Base-by-base conservation (phyloP, 805 yeast genomes). In the Torulaspora maleeae region DNA sequence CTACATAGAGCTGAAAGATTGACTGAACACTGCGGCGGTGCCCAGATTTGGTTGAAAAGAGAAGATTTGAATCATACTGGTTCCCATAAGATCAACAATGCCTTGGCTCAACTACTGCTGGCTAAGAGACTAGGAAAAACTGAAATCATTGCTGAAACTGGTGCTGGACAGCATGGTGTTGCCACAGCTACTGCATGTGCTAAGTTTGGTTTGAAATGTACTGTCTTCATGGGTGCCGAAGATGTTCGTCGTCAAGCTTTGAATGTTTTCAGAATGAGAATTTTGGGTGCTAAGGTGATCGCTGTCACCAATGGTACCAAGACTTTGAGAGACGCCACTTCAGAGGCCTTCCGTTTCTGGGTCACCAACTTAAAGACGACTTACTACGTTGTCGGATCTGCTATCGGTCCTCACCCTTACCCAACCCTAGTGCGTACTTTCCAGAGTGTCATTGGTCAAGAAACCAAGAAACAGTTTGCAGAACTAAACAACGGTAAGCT, bases 321-420 rank as follows among this genome's bases (percentile, higher is more conserved):
- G 66, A 93, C 99, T 27, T 76, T 93, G 66, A 83, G 99, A 70
- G 99, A 93, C 67, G 99, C 99, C 29, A 91, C 97, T 44, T 83
- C 95, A 17, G 99, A 93, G 71, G 98, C 99, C 11, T 84, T 93
- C 73, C 78, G 99, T 66, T 79, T 68, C 67, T 93, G 99, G 99
- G 97, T 91, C 38, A 80, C 96, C 3, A 77, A 90, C 58, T 74
- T 93, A 53, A 74, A 80, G 53, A 72, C 86, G 30, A 93, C 99
- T 6, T 97, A 93, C 69, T 93, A 91, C 66, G 84, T 91, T 52
- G 95, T 93, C 42, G 99, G 99, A 42, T 88, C 97, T 2, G 99
- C 98, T 36, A 91, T 93, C 63, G 99, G 99, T 30, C 99, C 99
- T 32, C 98, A 93, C 68, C 99, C 99, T 39, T 93, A 89, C 74